Evolutionary conservation across 208 protist species (phyloP), one percentile per base, ranked within the genome.

Genomic region (Zelonia costaricensis): DNA sequence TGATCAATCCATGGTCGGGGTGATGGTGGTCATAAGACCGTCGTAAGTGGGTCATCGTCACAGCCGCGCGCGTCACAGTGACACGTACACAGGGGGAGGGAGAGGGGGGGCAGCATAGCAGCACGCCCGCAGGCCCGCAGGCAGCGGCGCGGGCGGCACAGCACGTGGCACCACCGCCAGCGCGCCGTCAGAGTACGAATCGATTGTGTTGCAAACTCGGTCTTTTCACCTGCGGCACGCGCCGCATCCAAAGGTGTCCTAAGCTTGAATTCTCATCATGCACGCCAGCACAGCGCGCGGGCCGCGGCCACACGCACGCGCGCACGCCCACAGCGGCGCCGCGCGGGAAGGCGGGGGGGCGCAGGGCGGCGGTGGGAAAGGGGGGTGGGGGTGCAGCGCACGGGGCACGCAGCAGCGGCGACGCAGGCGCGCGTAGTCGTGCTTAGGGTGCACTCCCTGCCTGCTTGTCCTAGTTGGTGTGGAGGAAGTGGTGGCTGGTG

Each of bases 181-280:
- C n/a, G n/a, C 23, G 28, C 25, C 27, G 35, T 80, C 74, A 80
- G 74, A 52, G 74, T 75, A 80, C 74, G 74, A 80, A 80, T 74
- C 74, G 74, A 80, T 56, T 56, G 23, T 71, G 56, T 52, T 61
- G 70, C 66, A 69, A 80, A 75, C 58, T 69, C 40, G 65, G 33
- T 75, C 18, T 63, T 80, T 80, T 80, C 69, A 74, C 66, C 47
- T 75, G 68, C 61, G 30, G 51, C 51, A 44, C 53, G 54, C 20
- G 49, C 67, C 62, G 54, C 74, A 80, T 80, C 74, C 74, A 80
- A 80, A 75, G 74, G 74, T 80, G 74, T 80, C 74, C 74, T 80
- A 80, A 78, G 62, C 76, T 75, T 76, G 76, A 39, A 69, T 42
- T 76, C 45, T 77, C 63, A 78, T 78, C 67, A 82, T 36, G 38